A percentile compares a stretch with the other conserved stretches of the same genome.
phyloP scores from a whole-genome alignment of 352 stramenopile species.

The Phytophthora fragariaefolia region DNA sequence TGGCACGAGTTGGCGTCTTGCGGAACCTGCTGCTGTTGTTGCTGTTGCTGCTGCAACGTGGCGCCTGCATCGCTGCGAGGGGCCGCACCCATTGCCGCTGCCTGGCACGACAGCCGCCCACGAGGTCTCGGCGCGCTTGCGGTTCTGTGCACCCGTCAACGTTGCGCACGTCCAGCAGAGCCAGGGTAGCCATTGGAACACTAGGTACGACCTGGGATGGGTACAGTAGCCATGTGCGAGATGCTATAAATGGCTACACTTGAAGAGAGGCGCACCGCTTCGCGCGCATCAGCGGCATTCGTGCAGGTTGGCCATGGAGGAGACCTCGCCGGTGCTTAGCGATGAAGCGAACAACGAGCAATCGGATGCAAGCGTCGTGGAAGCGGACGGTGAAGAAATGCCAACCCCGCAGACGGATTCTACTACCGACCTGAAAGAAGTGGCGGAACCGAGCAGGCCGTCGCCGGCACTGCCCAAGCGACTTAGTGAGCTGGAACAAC shows the following conservation, averaged over 20 bases:
- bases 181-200: background rate
- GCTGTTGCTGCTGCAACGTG: slow-evolving; percentile 5
- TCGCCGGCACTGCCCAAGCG: slow-evolving; percentile 10
- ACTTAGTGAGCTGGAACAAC: slow-evolving; percentile 23
- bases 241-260: slow-evolving; percentile 6
- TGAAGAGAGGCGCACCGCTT: background rate
- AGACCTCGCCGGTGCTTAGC: background rate
- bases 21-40: slow-evolving; percentile 16
- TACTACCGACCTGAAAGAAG: slow-evolving; percentile 6
- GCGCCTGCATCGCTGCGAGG: slow-evolving; percentile 9
- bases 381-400: background rate
- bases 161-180: background rate
- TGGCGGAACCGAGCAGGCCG: background rate
- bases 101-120: background rate
- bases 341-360: slow-evolving; percentile 1
- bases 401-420: slow-evolving; percentile 14
- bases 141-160: background rate
- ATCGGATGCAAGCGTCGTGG: slow-evolving; percentile 1
- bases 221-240: slow-evolving; percentile 1
- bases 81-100: slow-evolving; percentile 17
- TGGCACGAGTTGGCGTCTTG: slow-evolving; percentile 1
- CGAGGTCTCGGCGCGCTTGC: background rate
- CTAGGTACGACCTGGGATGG: background rate
- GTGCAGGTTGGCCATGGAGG: background rate
- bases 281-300: background rate